These are phyloP conservation scores for Pyrenophora seminiperda DNA, from an alignment of 2,329 filamentous ascomycete genomes.

Conservation along the genomic window DNA sequence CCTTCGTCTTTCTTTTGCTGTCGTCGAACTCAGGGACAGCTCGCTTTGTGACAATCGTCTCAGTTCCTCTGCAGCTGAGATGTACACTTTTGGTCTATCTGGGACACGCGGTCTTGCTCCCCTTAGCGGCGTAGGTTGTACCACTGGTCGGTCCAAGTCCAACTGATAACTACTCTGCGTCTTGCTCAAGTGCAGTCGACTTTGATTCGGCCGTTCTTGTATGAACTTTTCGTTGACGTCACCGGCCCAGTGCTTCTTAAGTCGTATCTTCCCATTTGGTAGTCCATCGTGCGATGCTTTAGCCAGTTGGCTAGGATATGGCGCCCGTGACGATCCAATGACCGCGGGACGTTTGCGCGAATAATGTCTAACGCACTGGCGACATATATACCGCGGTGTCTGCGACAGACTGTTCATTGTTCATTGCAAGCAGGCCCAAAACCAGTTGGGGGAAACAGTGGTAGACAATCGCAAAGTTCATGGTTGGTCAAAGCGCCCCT, in stretches of 20 bases:
- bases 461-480: conserved; percentile 14
- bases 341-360: conserved; percentile 5
- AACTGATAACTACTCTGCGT: background rate
- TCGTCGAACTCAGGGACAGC: too few relatives aligned
- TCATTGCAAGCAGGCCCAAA: background rate
- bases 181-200: conserved; percentile 7
- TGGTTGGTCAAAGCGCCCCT: conserved; percentile 28
- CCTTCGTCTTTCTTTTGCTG: too few relatives aligned
- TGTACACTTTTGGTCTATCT: too few relatives aligned
- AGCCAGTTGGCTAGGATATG: conserved; percentile 7
- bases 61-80: too few relatives aligned
- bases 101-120: background rate
- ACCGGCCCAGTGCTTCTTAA: conserved; percentile 14
- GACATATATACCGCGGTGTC: conserved; percentile 27
- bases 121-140: too few relatives aligned
- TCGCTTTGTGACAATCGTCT: too few relatives aligned
- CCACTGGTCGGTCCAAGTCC: too few relatives aligned
- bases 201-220: background rate
- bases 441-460: background rate
- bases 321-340: background rate
- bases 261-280: conserved; percentile 7
- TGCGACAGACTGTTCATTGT: conserved; percentile 20
- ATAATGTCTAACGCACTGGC: conserved; percentile 19
- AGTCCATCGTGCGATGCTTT: conserved; percentile 7
- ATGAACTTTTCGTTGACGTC: conserved; percentile 2